Evolutionary conservation across 352 stramenopile species (phyloP).

Genomic region (Globisporangium cederbergense): DNA sequence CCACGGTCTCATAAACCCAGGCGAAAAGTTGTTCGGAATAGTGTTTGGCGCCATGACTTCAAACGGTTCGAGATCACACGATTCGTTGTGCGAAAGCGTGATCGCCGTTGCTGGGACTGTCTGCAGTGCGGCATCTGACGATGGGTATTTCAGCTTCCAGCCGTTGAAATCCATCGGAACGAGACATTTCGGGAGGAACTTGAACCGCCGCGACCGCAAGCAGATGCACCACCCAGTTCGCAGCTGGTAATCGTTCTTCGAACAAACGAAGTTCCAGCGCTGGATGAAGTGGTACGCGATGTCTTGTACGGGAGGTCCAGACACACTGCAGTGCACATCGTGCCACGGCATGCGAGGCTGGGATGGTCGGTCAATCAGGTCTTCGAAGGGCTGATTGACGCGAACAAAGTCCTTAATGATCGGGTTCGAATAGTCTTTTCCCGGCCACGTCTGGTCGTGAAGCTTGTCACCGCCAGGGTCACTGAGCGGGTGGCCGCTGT

Average conservation of each 20-base stretch:
- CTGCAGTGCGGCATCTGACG: slow-evolving; percentile 40
- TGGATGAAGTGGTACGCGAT: slow-evolving; percentile 90
- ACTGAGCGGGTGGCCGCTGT: slow-evolving; percentile 66
- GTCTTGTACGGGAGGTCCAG: slow-evolving; percentile 76
- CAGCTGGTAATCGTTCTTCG: slow-evolving; percentile 86
- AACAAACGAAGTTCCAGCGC: slow-evolving; percentile 90
- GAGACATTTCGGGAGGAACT: slow-evolving; percentile 80
- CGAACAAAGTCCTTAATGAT: slow-evolving; percentile 89
- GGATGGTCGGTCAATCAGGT: slow-evolving; percentile 72
- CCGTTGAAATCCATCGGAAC: slow-evolving; percentile 86
- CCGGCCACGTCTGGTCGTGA: slow-evolving; percentile 60
- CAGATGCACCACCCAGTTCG: slow-evolving; percentile 87
- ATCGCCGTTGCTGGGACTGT: slow-evolving; percentile 38
- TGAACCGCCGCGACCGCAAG: slow-evolving; percentile 77
- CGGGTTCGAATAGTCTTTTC: slow-evolving; percentile 88
- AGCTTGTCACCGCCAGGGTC: slow-evolving; percentile 54
- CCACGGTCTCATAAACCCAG: slow-evolving; percentile 15
- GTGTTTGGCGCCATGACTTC: slow-evolving; percentile 20
- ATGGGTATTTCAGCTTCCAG: slow-evolving; percentile 73
- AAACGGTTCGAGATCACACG: slow-evolving; percentile 32
- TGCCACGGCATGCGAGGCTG: slow-evolving; percentile 89
- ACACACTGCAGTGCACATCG: slow-evolving; percentile 85
- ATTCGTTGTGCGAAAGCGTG: slow-evolving; percentile 52
- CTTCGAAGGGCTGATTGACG: slow-evolving; percentile 81
- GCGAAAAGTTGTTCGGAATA: slow-evolving; percentile 10